phyloP scores from a whole-genome alignment of 345 rosid genomes.

The Eucalyptus regnans region DNA sequence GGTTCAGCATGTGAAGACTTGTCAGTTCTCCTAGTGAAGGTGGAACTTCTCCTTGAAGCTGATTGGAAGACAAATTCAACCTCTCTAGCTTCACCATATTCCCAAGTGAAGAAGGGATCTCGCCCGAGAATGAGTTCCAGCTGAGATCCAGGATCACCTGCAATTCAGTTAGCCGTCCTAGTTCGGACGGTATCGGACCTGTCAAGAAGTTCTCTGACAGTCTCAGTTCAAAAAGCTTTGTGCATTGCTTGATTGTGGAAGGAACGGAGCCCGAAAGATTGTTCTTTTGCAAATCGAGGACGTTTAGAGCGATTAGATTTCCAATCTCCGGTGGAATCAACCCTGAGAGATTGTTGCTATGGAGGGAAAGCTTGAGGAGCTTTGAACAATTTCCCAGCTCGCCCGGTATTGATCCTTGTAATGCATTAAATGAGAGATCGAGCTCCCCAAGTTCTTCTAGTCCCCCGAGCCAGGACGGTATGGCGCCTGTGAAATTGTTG shows the following conservation, averaged over 20 bases:
- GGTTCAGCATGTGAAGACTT: constrained; percentile 60
- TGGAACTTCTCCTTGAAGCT: constrained; percentile 56
- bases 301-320: constrained; percentile 56
- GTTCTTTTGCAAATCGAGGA: constrained; percentile 62
- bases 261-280: constrained; percentile 69
- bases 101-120: constrained; percentile 59
- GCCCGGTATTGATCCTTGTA: constrained; percentile 47
- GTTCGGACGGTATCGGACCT: constrained; percentile 59
- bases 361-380: constrained; percentile 62
- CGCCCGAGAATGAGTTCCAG: constrained; percentile 40
- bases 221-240: constrained; percentile 67
- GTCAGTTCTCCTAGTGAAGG: constrained; percentile 52
- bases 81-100: constrained; percentile 56
- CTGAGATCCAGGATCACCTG: constrained; percentile 81
- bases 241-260: constrained; percentile 49
- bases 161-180: constrained; percentile 62
- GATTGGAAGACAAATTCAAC: constrained; percentile 60
- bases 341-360: constrained; percentile 50
- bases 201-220: constrained; percentile 52
- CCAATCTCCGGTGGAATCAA: constrained; percentile 61
- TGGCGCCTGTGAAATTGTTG: constrained; percentile 42
- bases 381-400: constrained; percentile 56
- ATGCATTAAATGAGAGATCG: constrained; percentile 58
- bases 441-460: constrained; percentile 66
- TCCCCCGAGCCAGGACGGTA: constrained; percentile 75